Evolutionary conservation across 2,329 filamentous ascomycete species (phyloP).

Genomic region (Calonectria henricotiae): DNA sequence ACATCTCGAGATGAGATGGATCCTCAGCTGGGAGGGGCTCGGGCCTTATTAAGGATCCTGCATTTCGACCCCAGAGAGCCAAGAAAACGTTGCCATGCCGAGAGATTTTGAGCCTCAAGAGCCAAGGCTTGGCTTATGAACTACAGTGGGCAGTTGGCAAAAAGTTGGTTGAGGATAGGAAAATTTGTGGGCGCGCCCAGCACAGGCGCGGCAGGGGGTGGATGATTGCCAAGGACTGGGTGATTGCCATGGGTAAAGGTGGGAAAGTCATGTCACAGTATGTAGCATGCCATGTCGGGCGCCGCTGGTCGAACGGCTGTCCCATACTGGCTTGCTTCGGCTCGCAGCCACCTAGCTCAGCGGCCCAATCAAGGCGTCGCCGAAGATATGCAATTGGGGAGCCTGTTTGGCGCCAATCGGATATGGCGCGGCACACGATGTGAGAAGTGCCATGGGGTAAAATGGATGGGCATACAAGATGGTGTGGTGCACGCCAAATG

Average conservation of each 20-base stretch:
- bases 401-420: slow-evolving; percentile 29
- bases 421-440: slow-evolving; percentile 17
- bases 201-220: slow-evolving; percentile 2
- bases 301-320: slow-evolving; percentile 13
- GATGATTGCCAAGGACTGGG: background rate
- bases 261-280: slow-evolving; percentile 1
- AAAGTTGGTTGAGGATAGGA: slow-evolving; percentile 1
- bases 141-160: background rate
- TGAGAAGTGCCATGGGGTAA: slow-evolving; percentile 10
- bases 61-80: slow-evolving; percentile 26
- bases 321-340: slow-evolving; percentile 18
- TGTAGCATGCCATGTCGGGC: slow-evolving; percentile 12
- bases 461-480: background rate
- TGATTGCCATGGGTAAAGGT: background rate
- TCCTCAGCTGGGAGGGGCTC: background rate
- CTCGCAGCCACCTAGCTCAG: slow-evolving; percentile 35
- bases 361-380: slow-evolving; percentile 47
- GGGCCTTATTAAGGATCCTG: slow-evolving; percentile 26
- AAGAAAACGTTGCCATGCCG: slow-evolving; percentile 21
- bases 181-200: slow-evolving; percentile 14
- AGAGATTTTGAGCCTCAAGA: slow-evolving; percentile 36
- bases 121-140: slow-evolving; percentile 30
- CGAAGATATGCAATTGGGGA: slow-evolving; percentile 39
- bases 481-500: slow-evolving; percentile 13
- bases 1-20: slow-evolving; percentile 39